phyloP scores from a whole-genome alignment of 1,284 basidiomycete genomes.

The Cryptococcus sp. region DNA sequence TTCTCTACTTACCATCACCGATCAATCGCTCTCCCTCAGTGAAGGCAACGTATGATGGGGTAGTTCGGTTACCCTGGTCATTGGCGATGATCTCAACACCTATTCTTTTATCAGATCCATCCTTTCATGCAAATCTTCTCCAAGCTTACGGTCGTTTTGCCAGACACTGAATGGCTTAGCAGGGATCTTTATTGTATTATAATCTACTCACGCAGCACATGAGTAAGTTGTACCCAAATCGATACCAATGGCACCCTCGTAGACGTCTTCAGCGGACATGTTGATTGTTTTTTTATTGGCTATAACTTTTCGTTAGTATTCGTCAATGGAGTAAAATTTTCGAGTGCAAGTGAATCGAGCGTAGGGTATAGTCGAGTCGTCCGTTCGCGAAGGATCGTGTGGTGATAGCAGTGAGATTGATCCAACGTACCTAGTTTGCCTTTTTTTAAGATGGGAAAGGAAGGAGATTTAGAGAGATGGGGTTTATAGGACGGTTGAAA shows the following conservation, averaged over 20 bases:
- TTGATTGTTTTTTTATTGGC: constrained; percentile 28
- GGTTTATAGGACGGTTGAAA: neutral
- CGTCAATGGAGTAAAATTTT: neutral
- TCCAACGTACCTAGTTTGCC: neutral
- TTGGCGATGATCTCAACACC: constrained; percentile 84
- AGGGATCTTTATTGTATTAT: too few relatives aligned
- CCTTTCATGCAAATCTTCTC: neutral
- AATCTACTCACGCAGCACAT: constrained; percentile 57
- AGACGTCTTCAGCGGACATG: constrained; percentile 86
- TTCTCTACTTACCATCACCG: constrained; percentile 61
- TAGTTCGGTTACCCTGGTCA: constrained; percentile 95
- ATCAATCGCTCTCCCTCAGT: constrained; percentile 96
- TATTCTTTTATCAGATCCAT: constrained; percentile 11
- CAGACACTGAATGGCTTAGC: constrained; percentile 59
- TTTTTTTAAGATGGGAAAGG: neutral
- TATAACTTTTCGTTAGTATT: neutral
- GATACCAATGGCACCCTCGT: constrained; percentile 94
- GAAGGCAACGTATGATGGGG: constrained; percentile 98
- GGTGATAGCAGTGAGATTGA: neutral
- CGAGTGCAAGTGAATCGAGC: neutral
- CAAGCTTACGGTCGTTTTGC: constrained; percentile 84
- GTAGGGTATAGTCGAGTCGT: neutral
- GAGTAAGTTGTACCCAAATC: constrained; percentile 52
- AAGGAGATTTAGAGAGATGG: neutral
- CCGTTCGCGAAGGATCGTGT: neutral